Evolutionary conservation across 106 monocot genomes (phyloP).

Genomic region (Triglochin maritima): DNA sequence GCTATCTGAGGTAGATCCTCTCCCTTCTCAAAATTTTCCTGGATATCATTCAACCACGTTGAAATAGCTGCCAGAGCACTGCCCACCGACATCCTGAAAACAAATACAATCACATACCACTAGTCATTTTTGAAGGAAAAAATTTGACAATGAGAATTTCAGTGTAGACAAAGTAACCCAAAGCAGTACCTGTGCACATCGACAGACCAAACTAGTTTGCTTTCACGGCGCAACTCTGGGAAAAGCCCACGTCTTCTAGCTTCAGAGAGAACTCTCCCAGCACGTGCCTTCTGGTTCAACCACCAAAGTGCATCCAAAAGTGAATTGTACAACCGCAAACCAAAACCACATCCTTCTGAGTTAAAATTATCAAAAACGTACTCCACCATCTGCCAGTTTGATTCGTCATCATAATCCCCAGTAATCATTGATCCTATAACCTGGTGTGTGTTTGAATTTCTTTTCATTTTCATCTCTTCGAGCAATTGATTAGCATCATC

Average conservation of each 20-base stretch:
- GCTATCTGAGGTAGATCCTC: slow-evolving; percentile 77
- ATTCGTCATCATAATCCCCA: slow-evolving; percentile 86
- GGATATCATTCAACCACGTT: slow-evolving; percentile 63
- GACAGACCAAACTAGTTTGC: slow-evolving; percentile 88
- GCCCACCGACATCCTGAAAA: slow-evolving; percentile 80
- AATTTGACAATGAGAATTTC: background rate
- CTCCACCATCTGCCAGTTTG: slow-evolving; percentile 99
- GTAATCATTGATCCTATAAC: slow-evolving; percentile 81
- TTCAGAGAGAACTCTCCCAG: slow-evolving; percentile 52
- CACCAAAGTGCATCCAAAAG: slow-evolving; percentile 91
- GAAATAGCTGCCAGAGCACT: slow-evolving; percentile 78
- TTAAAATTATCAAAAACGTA: slow-evolving; percentile 74
- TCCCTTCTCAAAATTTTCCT: slow-evolving; percentile 33
- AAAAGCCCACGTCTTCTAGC: slow-evolving; percentile 56
- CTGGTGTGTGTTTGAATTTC: slow-evolving; percentile 61
- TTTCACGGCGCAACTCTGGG: slow-evolving; percentile 65
- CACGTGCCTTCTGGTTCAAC: slow-evolving; percentile 75
- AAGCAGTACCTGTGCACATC: slow-evolving; percentile 78
- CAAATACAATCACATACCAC: slow-evolving; percentile 1
- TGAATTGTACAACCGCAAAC: slow-evolving; percentile 70
- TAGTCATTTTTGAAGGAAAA: background rate
- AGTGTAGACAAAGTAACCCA: background rate
- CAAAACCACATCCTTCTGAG: slow-evolving; percentile 71
- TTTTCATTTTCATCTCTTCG: slow-evolving; percentile 73
- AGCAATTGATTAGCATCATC: slow-evolving; percentile 55